Evolutionary conservation across 805 yeast genomes (phyloP), one percentile per base, ranked within the genome.

Genomic region (Torulaspora quercuum): DNA sequence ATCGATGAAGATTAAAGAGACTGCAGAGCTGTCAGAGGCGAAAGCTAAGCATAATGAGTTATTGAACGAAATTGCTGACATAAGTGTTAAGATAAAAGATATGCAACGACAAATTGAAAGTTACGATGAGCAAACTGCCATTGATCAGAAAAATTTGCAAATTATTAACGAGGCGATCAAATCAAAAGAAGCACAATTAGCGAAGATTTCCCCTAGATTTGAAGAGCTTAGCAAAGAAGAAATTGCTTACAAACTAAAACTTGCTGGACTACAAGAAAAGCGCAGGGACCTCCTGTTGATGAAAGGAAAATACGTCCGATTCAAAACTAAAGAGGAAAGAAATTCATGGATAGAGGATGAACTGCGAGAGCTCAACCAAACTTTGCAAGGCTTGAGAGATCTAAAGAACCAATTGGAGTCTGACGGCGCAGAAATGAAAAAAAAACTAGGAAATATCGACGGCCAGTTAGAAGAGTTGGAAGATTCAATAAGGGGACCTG

Each of bases 251-350:
- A 72, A 72, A 37, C 48, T 55, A 3, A 49, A 67, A 31, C 55
- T 80, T 6, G 37, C 61, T 3, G 60, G 64, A n/a, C 48, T 71
- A 14, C 70, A 68, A 35, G 63, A 76, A 6, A 69, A 62, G 18
- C 88, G 82, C 56, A 67, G 82, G 45, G 60, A 70, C 10, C 57
- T 89, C 4, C 73, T 82, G 33, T 68, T 82, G 6, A 89, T 87
- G 52, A 83, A 79, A 49, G 85, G 83, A 26, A 75, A 88, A 33
- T 73, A 73, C 40, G 69, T 77, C 16, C 73, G 76, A 44, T 88
- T 87, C 49, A 44, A 57, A 1, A 59, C 73, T 10, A 69, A 70
- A 44, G 51, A 59, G 2, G 81, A 84, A 41, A 70, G 96, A 45
- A 81, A 87, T 53, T 28, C 42, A 2, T 85, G 94, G 90, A 66